Evolutionary conservation across 148 eudicot species (phyloP).

Genomic region (Camellia granthamiana): DNA sequence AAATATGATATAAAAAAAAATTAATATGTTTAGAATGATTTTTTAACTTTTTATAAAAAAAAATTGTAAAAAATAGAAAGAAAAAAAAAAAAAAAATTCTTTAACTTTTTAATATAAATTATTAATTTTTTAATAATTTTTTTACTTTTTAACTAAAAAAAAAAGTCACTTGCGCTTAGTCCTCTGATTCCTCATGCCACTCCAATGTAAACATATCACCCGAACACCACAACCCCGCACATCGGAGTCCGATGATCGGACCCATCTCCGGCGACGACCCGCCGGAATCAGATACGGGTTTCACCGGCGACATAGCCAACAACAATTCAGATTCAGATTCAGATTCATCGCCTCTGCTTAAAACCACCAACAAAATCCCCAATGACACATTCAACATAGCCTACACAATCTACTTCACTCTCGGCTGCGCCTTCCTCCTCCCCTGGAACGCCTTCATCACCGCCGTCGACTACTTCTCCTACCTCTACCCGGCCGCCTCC

Average conservation of each 20-base stretch:
- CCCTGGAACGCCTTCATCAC: conserved; percentile 81
- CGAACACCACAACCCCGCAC: not conserved
- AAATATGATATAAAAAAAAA: too few relatives aligned
- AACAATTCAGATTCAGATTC: not conserved
- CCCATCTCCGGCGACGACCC: not conserved
- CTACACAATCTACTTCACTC: conserved; percentile 68
- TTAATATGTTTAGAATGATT: too few relatives aligned
- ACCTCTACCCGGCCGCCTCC: conserved; percentile 29
- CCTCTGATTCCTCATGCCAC: too few relatives aligned
- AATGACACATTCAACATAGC: conserved; percentile 57
- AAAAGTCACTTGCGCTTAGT: too few relatives aligned
- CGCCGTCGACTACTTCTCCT: conserved; percentile 71
- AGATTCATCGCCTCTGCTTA: not conserved
- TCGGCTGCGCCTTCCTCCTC: conserved; percentile 53
- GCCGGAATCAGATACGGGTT: not conserved
- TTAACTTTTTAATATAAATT: too few relatives aligned
- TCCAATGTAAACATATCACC: too few relatives aligned
- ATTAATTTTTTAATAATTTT: too few relatives aligned
- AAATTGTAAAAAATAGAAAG: too few relatives aligned
- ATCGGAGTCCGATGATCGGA: not conserved
- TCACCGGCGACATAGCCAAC: not conserved
- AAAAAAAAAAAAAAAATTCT: too few relatives aligned
- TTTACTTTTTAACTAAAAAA: too few relatives aligned
- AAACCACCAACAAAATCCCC: conserved; percentile 26
- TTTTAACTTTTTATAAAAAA: too few relatives aligned